These are phyloP conservation scores for Tolypocladium pustulatum DNA, from an alignment of 2,329 filamentous ascomycete species.

Conservation along the genomic window DNA sequence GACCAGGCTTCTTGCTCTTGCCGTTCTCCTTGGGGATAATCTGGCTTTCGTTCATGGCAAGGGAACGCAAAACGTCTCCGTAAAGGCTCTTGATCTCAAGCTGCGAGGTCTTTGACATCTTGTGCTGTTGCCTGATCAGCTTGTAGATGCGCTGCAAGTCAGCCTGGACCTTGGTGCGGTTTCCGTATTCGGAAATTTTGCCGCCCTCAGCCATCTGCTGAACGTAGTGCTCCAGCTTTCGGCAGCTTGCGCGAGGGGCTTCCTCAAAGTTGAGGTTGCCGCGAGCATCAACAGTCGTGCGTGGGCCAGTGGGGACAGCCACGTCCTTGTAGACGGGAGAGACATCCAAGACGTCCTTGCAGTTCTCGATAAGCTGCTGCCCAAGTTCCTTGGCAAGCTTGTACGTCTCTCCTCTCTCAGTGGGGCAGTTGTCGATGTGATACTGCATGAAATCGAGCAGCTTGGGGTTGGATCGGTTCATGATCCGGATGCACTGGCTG, in stretches of 20 bases:
- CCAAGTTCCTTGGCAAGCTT: constrained; percentile 94
- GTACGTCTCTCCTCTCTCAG: constrained; percentile 94
- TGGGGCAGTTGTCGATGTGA: constrained; percentile 97
- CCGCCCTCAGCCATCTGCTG: constrained; percentile 97
- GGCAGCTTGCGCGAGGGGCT: constrained; percentile 73
- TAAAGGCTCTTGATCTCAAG: constrained; percentile 95
- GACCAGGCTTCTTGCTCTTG: constrained; percentile 45
- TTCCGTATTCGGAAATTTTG: constrained; percentile 97
- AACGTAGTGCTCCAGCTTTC: constrained; percentile 97
- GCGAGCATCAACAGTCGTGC: constrained; percentile 82
- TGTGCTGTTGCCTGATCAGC: constrained; percentile 96
- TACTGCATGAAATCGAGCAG: constrained; percentile 99
- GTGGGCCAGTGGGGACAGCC: constrained; percentile 78
- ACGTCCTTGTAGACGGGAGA: constrained; percentile 96
- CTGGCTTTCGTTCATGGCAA: constrained; percentile 96
- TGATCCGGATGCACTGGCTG: constrained; percentile 95
- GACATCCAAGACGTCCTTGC: constrained; percentile 76
- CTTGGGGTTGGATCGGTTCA: constrained; percentile 96
- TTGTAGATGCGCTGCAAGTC: constrained; percentile 94
- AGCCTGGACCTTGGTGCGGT: constrained; percentile 94
- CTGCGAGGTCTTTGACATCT: constrained; percentile 91
- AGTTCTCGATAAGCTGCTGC: constrained; percentile 91
- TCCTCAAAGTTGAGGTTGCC: constrained; percentile 92
- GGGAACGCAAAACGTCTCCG: constrained; percentile 82
- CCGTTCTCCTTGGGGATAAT: constrained; percentile 84